These are phyloP conservation scores for Epichloe bromicola DNA, from an alignment of 2,329 filamentous ascomycete genomes.

Conservation along the genomic window DNA sequence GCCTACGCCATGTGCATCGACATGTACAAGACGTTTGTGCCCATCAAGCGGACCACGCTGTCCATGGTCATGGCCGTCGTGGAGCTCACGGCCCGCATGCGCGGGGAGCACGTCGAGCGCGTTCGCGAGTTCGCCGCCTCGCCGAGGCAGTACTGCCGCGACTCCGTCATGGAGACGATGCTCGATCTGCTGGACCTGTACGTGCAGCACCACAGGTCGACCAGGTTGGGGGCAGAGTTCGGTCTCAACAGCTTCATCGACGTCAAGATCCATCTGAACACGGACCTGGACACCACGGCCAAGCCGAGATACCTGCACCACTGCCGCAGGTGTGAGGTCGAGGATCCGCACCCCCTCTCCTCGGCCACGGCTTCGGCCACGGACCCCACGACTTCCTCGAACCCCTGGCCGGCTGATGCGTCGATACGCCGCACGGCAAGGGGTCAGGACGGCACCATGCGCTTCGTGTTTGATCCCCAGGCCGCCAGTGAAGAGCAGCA, in stretches of 20 bases:
- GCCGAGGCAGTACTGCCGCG: slow-evolving; percentile 33
- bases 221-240: slow-evolving; percentile 59
- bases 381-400: slow-evolving; percentile 18
- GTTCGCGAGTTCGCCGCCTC: slow-evolving; percentile 36
- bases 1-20: slow-evolving; percentile 80
- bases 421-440: slow-evolving; percentile 21
- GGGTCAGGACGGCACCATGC: slow-evolving; percentile 59
- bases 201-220: slow-evolving; percentile 65
- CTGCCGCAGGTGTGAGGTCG: slow-evolving; percentile 38
- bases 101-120: slow-evolving; percentile 38
- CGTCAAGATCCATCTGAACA: slow-evolving; percentile 76
- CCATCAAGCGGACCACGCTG: slow-evolving; percentile 78
- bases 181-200: slow-evolving; percentile 88
- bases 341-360: slow-evolving; percentile 19
- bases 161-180: slow-evolving; percentile 58
- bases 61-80: slow-evolving; percentile 73
- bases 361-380: slow-evolving; percentile 13
- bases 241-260: slow-evolving; percentile 69
- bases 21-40: slow-evolving; percentile 84
- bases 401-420: slow-evolving; percentile 23
- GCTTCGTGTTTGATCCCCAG: slow-evolving; percentile 78
- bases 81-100: slow-evolving; percentile 64
- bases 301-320: slow-evolving; percentile 51
- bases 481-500: slow-evolving; percentile 60
- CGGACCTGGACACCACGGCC: slow-evolving; percentile 54